Evolutionary conservation across 2,329 filamentous ascomycete genomes (phyloP).

Genomic region (Corinectria fuckeliana): DNA sequence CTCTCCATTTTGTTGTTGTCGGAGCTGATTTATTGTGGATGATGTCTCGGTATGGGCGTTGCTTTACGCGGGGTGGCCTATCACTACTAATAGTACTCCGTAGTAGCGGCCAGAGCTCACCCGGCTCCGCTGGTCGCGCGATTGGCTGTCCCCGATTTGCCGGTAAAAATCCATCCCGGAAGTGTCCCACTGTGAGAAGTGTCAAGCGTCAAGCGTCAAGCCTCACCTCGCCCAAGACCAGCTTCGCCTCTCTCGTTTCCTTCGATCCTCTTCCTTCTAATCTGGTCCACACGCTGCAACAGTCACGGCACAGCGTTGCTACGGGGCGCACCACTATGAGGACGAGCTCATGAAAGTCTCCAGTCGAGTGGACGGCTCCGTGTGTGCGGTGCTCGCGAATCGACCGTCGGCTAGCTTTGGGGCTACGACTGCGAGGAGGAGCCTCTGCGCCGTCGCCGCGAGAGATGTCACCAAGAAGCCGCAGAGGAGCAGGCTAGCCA

Average conservation of each 20-base stretch:
- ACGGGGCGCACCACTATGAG: slow-evolving; percentile 50
- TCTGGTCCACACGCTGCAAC: neutral
- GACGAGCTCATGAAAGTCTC: slow-evolving; percentile 66
- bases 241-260: slow-evolving; percentile 7
- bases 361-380: slow-evolving; percentile 65
- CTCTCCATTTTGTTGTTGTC: no score
- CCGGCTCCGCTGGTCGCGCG: no score
- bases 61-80: no score
- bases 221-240: slow-evolving; percentile 28
- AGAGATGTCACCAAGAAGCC: slow-evolving; percentile 26
- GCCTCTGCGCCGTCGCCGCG: slow-evolving; percentile 31
- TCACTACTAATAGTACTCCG: no score
- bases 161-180: slow-evolving; percentile 34
- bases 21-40: no score
- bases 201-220: slow-evolving; percentile 8
- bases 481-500: slow-evolving; percentile 14
- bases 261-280: neutral
- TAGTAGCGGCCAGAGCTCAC: no score
- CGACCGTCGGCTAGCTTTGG: slow-evolving; percentile 46
- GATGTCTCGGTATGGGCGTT: no score
- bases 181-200: slow-evolving; percentile 31
- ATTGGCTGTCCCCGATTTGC: slow-evolving; percentile 23
- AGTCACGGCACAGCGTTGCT: slow-evolving; percentile 20
- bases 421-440: slow-evolving; percentile 34
- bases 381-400: slow-evolving; percentile 61